These are phyloP conservation scores for Drechslera avenae DNA, from an alignment of 2,329 filamentous ascomycete genomes.

Conservation along the genomic window DNA sequence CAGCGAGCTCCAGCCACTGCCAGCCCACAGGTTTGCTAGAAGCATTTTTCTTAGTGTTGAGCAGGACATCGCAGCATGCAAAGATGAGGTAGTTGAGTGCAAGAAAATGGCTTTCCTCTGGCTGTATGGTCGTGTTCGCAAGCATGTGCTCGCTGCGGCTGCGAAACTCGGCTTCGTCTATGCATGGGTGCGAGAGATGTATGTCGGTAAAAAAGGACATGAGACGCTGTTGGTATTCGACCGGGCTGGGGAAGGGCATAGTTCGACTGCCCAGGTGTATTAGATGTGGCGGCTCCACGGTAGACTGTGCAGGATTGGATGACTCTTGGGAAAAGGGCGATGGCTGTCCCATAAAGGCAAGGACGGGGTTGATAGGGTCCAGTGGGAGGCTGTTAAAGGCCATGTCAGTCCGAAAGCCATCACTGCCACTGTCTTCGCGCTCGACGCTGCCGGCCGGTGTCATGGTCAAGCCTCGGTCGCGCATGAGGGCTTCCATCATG, in stretches of 20 bases:
- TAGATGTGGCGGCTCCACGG: conserved; percentile 8
- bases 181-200: conserved; percentile 34
- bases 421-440: conserved; percentile 29
- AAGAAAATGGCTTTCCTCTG: conserved; percentile 30
- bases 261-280: conserved; percentile 26
- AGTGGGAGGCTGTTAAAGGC: conserved; percentile 27
- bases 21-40: conserved; percentile 29
- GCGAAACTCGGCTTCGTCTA: conserved; percentile 39
- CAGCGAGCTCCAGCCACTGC: conserved; percentile 39
- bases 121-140: conserved; percentile 19
- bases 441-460: conserved; percentile 35
- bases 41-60: conserved; percentile 6
- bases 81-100: conserved; percentile 41
- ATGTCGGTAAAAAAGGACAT: conserved; percentile 37
- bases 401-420: conserved; percentile 24
- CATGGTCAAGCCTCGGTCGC: conserved; percentile 32
- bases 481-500: conserved; percentile 45
- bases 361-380: conserved; percentile 32
- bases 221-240: conserved; percentile 32
- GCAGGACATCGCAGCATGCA: conserved; percentile 27
- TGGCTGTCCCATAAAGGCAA: conserved; percentile 23
- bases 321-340: conserved; percentile 18
- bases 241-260: conserved; percentile 28
- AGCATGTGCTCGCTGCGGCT: conserved; percentile 30
- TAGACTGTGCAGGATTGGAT: conserved; percentile 11